Conservation (phyloP, 2,329 filamentous ascomycete species). For the Teratosphaeria destructans region DNA sequence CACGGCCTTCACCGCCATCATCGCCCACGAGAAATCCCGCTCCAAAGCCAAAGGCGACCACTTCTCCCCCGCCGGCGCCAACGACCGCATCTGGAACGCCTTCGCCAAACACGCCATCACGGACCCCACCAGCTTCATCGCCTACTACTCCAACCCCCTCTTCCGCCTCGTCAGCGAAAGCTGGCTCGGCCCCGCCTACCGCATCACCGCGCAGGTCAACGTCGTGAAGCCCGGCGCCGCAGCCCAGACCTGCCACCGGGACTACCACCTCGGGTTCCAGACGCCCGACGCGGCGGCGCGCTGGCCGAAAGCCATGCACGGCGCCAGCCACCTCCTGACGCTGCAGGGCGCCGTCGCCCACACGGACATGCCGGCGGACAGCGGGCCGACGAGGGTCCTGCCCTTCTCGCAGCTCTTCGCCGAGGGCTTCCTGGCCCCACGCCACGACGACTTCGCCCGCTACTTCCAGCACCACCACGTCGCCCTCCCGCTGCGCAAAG, state of each 20-base stretch:
- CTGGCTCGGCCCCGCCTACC: conserved; percentile 52
- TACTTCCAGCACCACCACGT: conserved; percentile 47
- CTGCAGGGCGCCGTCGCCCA: conserved; percentile 56
- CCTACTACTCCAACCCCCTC: conserved; percentile 53
- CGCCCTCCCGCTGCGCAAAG: conserved; percentile 41
- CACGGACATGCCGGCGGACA: conserved; percentile 47
- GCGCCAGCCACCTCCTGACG: conserved; percentile 47
- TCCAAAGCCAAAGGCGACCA: conserved; percentile 44
- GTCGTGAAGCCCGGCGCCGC: conserved; percentile 49
- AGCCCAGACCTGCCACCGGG: conserved; percentile 49
- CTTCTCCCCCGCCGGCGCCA: conserved; percentile 46
- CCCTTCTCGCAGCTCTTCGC: conserved; percentile 51
- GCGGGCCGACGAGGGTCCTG: conserved; percentile 50
- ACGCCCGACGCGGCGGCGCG: conserved; percentile 35
- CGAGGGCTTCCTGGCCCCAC: conserved; percentile 49
- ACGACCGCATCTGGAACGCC: conserved; percentile 56
- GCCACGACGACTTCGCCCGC: conserved; percentile 41
- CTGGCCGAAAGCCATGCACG: conserved; percentile 45
- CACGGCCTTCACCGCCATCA: conserved; percentile 38
- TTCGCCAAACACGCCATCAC: conserved; percentile 50
- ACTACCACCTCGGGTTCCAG: conserved; percentile 57
- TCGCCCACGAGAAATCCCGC: conserved; percentile 31
- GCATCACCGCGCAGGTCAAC: conserved; percentile 53
- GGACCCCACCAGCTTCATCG: conserved; percentile 43
- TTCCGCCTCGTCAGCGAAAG: conserved; percentile 42